These are phyloP conservation scores for Fusarium sp. DNA, from an alignment of 2,329 filamentous ascomycete genomes.

Conservation along the genomic window DNA sequence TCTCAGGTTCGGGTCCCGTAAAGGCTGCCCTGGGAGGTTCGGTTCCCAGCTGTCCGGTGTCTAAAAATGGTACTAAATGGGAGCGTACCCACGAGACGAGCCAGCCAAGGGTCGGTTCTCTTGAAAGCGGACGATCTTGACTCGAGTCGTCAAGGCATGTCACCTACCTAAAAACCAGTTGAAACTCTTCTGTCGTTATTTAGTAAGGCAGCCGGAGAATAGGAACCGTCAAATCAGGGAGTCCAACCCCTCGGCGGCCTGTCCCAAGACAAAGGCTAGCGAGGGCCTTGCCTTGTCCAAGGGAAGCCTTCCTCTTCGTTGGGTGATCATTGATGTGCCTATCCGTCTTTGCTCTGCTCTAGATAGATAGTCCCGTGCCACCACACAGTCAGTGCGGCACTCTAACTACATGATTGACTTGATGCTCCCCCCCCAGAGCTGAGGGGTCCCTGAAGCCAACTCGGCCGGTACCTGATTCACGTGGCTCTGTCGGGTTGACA, in stretches of 20 bases:
- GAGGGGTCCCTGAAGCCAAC: conserved; percentile 25
- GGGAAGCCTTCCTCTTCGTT: conserved; percentile 18
- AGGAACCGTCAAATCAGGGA: conserved; percentile 14
- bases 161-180: conserved; percentile 1
- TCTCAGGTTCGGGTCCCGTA: conserved; percentile 11
- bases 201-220: conserved; percentile 7
- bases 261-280: neutral
- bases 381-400: conserved; percentile 30
- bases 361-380: conserved; percentile 28
- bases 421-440: conserved; percentile 22
- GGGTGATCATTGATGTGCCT: conserved; percentile 29
- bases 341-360: conserved; percentile 25
- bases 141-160: conserved; percentile 27
- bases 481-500: conserved; percentile 34
- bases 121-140: conserved; percentile 20
- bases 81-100: conserved; percentile 22
- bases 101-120: conserved; percentile 1
- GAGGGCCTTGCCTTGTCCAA: conserved; percentile 9
- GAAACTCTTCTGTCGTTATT: conserved; percentile 7
- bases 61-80: conserved; percentile 10
- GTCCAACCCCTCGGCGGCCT: conserved; percentile 1
- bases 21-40: neutral
- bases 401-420: neutral
- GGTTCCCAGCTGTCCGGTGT: conserved; percentile 16
- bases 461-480: conserved; percentile 41